Evolutionary conservation across 768 basidiomycete genomes (phyloP).

Genomic region (Tylopilus rubrobrunneus): DNA sequence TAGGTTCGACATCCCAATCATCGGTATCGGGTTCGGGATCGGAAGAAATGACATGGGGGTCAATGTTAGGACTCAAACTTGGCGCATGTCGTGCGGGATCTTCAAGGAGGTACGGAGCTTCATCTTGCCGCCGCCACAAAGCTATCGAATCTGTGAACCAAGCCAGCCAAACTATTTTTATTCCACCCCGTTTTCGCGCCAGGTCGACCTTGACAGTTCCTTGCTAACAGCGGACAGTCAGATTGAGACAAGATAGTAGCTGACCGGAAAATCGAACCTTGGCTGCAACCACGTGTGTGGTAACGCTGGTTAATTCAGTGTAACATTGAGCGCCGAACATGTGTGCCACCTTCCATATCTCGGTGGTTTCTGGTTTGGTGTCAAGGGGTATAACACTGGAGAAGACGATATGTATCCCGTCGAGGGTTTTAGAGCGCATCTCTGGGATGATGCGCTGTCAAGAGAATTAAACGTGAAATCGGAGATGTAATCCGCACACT

Average conservation of each 20-base stretch:
- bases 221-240: conserved; percentile 42
- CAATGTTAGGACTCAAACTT: conserved; percentile 42
- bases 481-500: conserved; percentile 20
- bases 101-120: conserved; percentile 71
- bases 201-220: conserved; percentile 90
- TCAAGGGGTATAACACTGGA: conserved; percentile 95
- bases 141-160: conserved; percentile 92
- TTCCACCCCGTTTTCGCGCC: conserved; percentile 70
- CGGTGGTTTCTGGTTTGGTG: conserved; percentile 69
- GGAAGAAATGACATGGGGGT: conserved; percentile 53
- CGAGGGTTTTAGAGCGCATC: conserved; percentile 72
- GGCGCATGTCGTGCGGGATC: conserved; percentile 43
- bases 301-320: conserved; percentile 56
- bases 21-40: conserved; percentile 66
- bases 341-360: conserved; percentile 81
- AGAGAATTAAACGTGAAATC: conserved; percentile 1
- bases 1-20: conserved; percentile 56
- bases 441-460: conserved; percentile 78
- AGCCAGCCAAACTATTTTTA: conserved; percentile 80
- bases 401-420: conserved; percentile 80
- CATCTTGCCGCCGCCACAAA: conserved; percentile 82
- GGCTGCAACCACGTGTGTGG: conserved; percentile 91
- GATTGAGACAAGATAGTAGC: conserved; percentile 2
- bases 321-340: conserved; percentile 87
- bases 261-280: conserved; percentile 49